These are phyloP conservation scores for Aspergillus homomorphus DNA, from an alignment of 495 filamentous ascomycete species.

Conservation along the genomic window DNA sequence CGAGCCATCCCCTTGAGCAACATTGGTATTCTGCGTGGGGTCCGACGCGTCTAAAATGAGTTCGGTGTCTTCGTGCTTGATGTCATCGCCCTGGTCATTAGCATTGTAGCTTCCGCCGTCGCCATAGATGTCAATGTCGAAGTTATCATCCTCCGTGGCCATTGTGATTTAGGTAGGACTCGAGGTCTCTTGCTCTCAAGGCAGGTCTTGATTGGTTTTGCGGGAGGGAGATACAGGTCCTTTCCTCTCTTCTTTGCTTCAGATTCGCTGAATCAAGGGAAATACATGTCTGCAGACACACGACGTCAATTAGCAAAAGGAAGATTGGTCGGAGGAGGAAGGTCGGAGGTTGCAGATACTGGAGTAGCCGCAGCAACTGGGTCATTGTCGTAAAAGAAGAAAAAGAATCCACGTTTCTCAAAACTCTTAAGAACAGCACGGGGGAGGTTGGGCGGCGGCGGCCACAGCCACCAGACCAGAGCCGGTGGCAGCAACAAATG, in stretches of 20 bases:
- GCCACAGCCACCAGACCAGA: too few species aligned
- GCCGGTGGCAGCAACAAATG: constrained; percentile 3
- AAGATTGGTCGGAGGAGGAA: constrained; percentile 14
- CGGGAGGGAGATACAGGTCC: constrained; percentile 34
- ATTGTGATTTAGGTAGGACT: constrained; percentile 49
- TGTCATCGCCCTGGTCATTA: constrained; percentile 49
- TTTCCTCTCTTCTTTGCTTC: constrained; percentile 27
- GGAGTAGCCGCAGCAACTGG: neutral
- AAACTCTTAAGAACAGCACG: constrained; percentile 5
- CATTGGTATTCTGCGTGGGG: constrained; percentile 19
- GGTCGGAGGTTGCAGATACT: neutral
- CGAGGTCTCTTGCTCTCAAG: constrained; percentile 20
- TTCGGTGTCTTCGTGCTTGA: constrained; percentile 48
- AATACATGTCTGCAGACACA: constrained; percentile 46
- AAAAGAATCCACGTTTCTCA: constrained; percentile 1
- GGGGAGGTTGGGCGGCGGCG: constrained; percentile 12
- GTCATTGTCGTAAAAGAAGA: neutral
- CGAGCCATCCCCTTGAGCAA: constrained; percentile 16
- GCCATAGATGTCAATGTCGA: constrained; percentile 98
- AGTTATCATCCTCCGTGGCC: constrained; percentile 83
- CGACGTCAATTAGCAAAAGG: constrained; percentile 40
- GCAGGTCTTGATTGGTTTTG: constrained; percentile 31
- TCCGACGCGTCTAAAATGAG: constrained; percentile 40
- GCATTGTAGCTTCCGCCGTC: constrained; percentile 58
- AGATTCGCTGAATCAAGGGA: constrained; percentile 34